Evolutionary conservation across 2,329 filamentous ascomycete species (phyloP).

Genomic region (Diaporthe capsici): DNA sequence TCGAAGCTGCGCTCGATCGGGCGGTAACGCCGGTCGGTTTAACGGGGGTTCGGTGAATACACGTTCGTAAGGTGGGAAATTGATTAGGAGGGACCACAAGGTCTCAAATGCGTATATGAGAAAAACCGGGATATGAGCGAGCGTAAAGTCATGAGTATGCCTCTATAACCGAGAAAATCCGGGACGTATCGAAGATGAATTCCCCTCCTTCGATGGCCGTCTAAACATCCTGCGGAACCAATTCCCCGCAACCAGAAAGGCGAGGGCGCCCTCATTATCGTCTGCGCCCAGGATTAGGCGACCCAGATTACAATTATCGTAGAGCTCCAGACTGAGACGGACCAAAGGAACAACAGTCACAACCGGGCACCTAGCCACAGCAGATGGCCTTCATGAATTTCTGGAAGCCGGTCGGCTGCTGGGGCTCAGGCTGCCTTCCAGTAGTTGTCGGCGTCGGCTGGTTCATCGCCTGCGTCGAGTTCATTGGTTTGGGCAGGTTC

Average conservation of each 20-base stretch:
- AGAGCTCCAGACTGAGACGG: slow-evolving; percentile 30
- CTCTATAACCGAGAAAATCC: slow-evolving; percentile 42
- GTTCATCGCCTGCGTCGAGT: slow-evolving; percentile 72
- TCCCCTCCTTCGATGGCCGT: slow-evolving; percentile 36
- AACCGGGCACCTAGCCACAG: slow-evolving; percentile 75
- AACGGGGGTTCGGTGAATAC: slow-evolving; percentile 28
- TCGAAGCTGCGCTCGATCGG: slow-evolving; percentile 18
- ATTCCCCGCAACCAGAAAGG: slow-evolving; percentile 31
- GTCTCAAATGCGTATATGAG: slow-evolving; percentile 43
- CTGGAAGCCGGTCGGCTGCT: slow-evolving; percentile 86
- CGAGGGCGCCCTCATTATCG: slow-evolving; percentile 32
- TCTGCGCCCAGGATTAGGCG: slow-evolving; percentile 27
- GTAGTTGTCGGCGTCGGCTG: slow-evolving; percentile 66
- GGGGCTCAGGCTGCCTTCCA: slow-evolving; percentile 70
- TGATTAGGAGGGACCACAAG: slow-evolving; percentile 42
- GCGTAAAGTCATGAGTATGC: slow-evolving; percentile 43
- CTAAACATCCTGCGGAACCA: slow-evolving; percentile 36
- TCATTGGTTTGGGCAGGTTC: slow-evolving; percentile 79
- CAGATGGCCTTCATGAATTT: slow-evolving; percentile 94
- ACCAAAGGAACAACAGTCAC: slow-evolving; percentile 42
- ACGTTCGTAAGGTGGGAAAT: slow-evolving; percentile 39
- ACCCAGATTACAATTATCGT: slow-evolving; percentile 34
- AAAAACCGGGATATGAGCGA: slow-evolving; percentile 42
- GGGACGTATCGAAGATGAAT: slow-evolving; percentile 41
- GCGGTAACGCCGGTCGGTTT: slow-evolving; percentile 3